A percentile compares a stretch with the other conserved stretches of the same genome.
Evolutionary conservation across 805 yeast genomes (phyloP).

Genomic region (Monosporozyma servazzii): DNA sequence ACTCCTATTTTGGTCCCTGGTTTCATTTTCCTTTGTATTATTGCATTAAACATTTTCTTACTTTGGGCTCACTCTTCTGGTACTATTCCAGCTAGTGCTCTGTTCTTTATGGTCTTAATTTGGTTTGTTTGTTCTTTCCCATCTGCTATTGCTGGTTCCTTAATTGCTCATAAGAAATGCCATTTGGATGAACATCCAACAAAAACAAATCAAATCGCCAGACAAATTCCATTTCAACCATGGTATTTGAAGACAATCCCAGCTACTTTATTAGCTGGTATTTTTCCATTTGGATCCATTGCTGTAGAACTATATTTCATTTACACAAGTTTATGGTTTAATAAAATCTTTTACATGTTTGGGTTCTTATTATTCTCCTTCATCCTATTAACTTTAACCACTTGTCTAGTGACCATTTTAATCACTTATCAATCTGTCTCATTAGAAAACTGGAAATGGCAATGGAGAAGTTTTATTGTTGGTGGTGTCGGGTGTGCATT

Average conservation of each 20-base stretch:
- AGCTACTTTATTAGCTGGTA: constrained; percentile 68
- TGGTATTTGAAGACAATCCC: constrained; percentile 65
- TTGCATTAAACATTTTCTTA: constrained; percentile 73
- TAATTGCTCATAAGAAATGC: constrained; percentile 59
- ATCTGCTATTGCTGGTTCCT: constrained; percentile 72
- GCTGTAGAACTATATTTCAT: constrained; percentile 93
- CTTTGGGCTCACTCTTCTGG: constrained; percentile 77
- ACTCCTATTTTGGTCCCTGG: constrained; percentile 89
- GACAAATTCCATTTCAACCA: constrained; percentile 91
- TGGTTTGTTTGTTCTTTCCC: constrained; percentile 88
- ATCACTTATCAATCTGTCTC: constrained; percentile 78
- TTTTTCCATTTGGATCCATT: constrained; percentile 90
- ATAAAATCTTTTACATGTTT: constrained; percentile 91
- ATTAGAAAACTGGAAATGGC: constrained; percentile 93
- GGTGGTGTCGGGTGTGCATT: constrained; percentile 87
- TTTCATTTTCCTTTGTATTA: constrained; percentile 48
- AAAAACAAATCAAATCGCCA: constrained; percentile 87
- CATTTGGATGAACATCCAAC: constrained; percentile 58
- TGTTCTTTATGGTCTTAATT: constrained; percentile 66
- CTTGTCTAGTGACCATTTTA: constrained; percentile 69
- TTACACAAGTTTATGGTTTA: constrained; percentile 86
- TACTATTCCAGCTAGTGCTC: constrained; percentile 87
- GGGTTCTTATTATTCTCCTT: constrained; percentile 90
- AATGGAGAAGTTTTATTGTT: constrained; percentile 86
- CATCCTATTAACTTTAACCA: constrained; percentile 70